Percentiles rank a stretch among this genome's conserved stretches.
Evolutionary conservation across 306 rosid genomes (phyloP).

Genomic region (Ceratonia siliqua): DNA sequence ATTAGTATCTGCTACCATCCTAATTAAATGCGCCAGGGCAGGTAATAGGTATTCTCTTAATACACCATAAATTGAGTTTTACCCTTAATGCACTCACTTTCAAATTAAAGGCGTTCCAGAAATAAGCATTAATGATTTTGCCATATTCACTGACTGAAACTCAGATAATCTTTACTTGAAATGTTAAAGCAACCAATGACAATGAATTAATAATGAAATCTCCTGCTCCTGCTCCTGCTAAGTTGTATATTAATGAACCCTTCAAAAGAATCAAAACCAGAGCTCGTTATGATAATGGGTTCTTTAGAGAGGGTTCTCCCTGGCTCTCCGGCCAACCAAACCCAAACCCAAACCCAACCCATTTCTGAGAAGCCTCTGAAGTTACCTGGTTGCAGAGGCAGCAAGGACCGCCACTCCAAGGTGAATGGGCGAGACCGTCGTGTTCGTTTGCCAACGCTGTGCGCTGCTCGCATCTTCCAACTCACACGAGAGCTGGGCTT

Average conservation of each 20-base stretch:
- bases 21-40: not conserved
- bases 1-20: conserved; percentile 21
- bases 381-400: not conserved
- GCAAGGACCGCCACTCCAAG: conserved; percentile 34
- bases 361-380: not conserved
- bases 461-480: conserved; percentile 52
- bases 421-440: conserved; percentile 43
- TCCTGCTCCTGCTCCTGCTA: not conserved
- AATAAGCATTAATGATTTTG: not conserved
- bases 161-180: not conserved
- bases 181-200: not conserved
- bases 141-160: not conserved
- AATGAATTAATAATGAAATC: not conserved
- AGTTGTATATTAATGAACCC: not conserved
- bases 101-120: not conserved
- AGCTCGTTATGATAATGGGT: not conserved
- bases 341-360: not conserved
- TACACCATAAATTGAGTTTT: not conserved
- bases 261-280: no score
- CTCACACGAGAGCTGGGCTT: conserved; percentile 53
- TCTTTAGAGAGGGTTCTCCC: not conserved
- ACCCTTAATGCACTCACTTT: not conserved
- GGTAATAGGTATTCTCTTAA: not conserved
- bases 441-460: conserved; percentile 40
- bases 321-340: not conserved